A percentile compares a stretch with the other conserved stretches of the same genome.
Conservation (phyloP, 2,329 filamentous ascomycete genomes). For the Berkeleyomyces rouxiae region DNA sequence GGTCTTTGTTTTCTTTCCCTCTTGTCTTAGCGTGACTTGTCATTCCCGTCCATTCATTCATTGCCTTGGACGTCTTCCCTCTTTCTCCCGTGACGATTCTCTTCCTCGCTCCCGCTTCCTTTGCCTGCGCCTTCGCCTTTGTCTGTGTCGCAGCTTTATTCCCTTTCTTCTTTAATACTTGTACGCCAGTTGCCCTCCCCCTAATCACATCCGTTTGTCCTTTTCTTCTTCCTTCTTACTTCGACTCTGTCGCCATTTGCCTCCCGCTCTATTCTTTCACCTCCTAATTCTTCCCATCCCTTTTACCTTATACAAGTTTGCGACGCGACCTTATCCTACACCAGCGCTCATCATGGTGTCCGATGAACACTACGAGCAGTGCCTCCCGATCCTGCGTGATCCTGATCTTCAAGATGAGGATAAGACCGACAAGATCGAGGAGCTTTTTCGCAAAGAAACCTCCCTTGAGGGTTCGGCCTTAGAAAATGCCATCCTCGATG, state of each 20-base stretch:
- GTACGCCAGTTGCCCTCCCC: not conserved
- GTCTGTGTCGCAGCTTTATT: not conserved
- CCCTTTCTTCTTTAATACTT: not conserved
- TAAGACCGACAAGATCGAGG: conserved; percentile 81
- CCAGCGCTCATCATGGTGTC: conserved; percentile 53
- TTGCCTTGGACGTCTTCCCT: not conserved
- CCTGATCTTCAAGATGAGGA: conserved; percentile 77
- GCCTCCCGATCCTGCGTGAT: conserved; percentile 75
- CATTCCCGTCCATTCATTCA: not conserved
- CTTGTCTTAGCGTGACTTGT: not conserved
- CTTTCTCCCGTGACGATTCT: not conserved
- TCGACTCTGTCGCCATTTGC: not conserved
- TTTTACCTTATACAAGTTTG: conserved; percentile 1
- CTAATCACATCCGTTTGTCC: not conserved
- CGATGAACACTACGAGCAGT: conserved; percentile 83
- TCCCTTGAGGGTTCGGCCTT: conserved; percentile 57
- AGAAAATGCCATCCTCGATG: conserved; percentile 81
- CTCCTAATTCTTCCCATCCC: not conserved
- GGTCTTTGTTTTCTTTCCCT: not conserved
- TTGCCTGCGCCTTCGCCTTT: not conserved
- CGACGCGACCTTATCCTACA: not conserved
- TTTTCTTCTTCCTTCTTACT: not conserved
- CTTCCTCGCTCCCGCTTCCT: not conserved
- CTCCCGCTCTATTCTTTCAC: not conserved
- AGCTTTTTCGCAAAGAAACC: conserved; percentile 65